Evolutionary conservation across 164 flowering plant genomes (phyloP), one percentile per base, ranked within the genome.

Genomic region (Amborella trichopoda): DNA sequence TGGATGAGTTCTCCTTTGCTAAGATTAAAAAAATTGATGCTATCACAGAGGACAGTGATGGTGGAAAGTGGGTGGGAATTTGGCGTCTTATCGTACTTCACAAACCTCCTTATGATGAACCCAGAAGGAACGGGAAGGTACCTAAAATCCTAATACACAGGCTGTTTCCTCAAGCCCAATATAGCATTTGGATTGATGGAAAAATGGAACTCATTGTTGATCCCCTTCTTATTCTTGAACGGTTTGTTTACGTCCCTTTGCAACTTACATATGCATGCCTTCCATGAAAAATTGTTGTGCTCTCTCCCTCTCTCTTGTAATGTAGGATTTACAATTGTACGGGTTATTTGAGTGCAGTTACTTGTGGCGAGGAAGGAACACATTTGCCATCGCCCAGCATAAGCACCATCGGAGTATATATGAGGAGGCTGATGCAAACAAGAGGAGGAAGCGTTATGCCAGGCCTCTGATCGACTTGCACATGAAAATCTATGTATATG

Each of bases 171-270:
- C 71, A 76, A 62, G 91, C 96, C 41, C 76, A 68, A 45, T 93
- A 88, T 71, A 93, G 94, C 65, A 93, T 88, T 52, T 93, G 99
- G 99, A 81, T 93, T 58, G 99, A 93, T 73, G 96, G 96, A 39
- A 93, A 93, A 67, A 93, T 93, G 99, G 96, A 93, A 74, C 77
- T 88, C 19, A 63, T 84, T 20, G 95, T 88, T 26, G 96, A 93
- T 59, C 96, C 99, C 8, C 67, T 93, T 59, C 87, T 80, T 39
- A 74, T 93, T 27, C 64, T 93, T 3, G 99, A 93, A 76, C 84
- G 99, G 99, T 83, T 5, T 6, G 61, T 39, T n/a, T n/a, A n/a
- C n/a, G n/a, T n/a, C n/a, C n/a, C n/a, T n/a, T n/a, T n/a, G n/a
- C n/a, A n/a, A n/a, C n/a, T n/a, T n/a, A n/a, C n/a, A n/a, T n/a